Evolutionary conservation across 1,284 basidiomycete species (phyloP).

Genomic region (Amylostereum chailletii): DNA sequence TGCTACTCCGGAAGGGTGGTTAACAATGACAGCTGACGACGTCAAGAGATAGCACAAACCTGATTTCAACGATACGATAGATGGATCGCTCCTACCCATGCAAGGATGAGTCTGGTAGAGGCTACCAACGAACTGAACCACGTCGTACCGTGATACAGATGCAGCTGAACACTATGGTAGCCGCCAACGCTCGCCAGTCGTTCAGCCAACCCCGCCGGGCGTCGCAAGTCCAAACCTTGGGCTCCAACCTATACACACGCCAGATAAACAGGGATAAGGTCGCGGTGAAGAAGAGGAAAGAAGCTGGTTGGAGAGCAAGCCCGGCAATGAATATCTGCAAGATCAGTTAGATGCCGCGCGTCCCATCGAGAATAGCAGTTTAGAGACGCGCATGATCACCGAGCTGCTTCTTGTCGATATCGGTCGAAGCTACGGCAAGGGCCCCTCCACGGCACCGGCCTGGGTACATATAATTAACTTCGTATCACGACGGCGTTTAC

Average conservation of each 20-base stretch:
- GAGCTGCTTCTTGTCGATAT: constrained; percentile 22
- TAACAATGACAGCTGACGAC: constrained; percentile 7
- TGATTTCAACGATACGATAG: constrained; percentile 59
- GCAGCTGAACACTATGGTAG: constrained; percentile 50
- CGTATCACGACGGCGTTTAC: not conserved
- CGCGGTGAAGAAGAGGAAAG: constrained; percentile 54
- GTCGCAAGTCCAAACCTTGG: constrained; percentile 36
- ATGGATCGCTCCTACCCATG: constrained; percentile 50
- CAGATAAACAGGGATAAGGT: constrained; percentile 55
- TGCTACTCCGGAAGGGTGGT: too few relatives aligned
- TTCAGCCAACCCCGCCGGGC: constrained; percentile 33
- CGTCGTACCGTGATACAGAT: constrained; percentile 50
- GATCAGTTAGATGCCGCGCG: not conserved
- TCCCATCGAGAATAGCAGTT: not conserved
- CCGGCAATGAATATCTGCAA: constrained; percentile 56
- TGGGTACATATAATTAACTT: constrained; percentile 32
- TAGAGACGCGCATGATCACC: constrained; percentile 20
- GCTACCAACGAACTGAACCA: not conserved
- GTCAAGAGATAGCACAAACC: constrained; percentile 55
- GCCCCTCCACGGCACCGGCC: constrained; percentile 28
- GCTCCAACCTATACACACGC: constrained; percentile 37
- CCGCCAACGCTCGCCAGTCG: constrained; percentile 54
- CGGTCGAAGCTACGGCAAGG: constrained; percentile 23
- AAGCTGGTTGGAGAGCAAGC: constrained; percentile 52
- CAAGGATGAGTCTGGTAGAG: not conserved